Conservation (phyloP, 225 moss, liverwort and hornwort species). For the Neckera pumila region DNA sequence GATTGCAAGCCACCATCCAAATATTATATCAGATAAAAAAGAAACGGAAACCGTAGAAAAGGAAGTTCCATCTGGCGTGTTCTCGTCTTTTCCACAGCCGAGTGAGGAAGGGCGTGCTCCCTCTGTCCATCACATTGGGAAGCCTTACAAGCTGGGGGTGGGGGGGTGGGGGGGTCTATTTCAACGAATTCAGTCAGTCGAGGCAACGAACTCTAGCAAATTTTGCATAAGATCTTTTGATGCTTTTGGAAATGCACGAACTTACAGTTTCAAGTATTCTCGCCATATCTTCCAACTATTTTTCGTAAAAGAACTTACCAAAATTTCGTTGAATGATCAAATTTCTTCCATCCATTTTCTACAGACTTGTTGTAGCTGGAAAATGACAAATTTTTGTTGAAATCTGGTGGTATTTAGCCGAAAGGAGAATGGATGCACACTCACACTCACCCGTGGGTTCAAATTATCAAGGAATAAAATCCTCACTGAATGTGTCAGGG, state of each 20-base stretch:
- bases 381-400: background rate
- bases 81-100: background rate
- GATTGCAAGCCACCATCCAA: background rate
- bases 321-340: background rate
- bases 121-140: background rate
- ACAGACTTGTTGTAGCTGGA: background rate
- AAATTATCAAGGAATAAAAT: background rate
- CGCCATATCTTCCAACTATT: background rate
- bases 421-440: background rate
- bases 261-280: background rate
- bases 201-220: background rate
- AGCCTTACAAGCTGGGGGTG: background rate
- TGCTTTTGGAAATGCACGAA: background rate
- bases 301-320: background rate
- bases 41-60: background rate
- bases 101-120: background rate
- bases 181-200: background rate
- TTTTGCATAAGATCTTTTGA: background rate
- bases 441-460: background rate
- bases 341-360: background rate
- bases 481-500: conserved; percentile 1
- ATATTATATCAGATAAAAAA: background rate
- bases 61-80: background rate
- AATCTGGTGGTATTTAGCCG: background rate
- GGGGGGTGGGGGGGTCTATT: background rate